Evolutionary conservation across 129 eudicot species (phyloP).

Genomic region (Rutidosis leptorrhynchoides): DNA sequence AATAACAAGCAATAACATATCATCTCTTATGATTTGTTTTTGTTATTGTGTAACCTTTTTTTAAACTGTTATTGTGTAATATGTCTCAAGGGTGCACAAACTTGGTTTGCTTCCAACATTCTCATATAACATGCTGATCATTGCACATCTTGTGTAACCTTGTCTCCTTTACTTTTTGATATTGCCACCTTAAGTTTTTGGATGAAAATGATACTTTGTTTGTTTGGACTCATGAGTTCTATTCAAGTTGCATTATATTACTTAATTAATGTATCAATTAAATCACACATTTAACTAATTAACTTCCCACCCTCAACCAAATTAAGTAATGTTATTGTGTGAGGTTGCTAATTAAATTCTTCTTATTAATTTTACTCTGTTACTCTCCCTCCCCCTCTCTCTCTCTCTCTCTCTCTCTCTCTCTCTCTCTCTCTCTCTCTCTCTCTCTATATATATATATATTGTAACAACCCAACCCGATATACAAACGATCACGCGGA

Average conservation of each 20-base stretch:
- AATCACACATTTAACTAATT: neutral
- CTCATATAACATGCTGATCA: slow-evolving; percentile 36
- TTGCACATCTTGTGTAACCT: slow-evolving; percentile 35
- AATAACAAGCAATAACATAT: neutral
- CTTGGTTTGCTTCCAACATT: slow-evolving; percentile 33
- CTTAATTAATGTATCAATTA: neutral
- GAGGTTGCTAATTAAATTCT: too few species aligned
- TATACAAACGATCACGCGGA: too few species aligned
- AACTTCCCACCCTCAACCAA: too few species aligned
- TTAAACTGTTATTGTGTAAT: too few species aligned
- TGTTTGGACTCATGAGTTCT: neutral
- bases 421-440: too few species aligned
- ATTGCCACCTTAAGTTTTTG: slow-evolving; percentile 27
- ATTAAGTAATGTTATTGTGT: too few species aligned
- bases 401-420: too few species aligned
- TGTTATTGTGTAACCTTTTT: too few species aligned
- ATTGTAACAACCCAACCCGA: too few species aligned
- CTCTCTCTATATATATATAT: too few species aligned
- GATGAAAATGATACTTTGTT: slow-evolving; percentile 12
- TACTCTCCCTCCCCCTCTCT: too few species aligned
- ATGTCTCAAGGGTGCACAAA: slow-evolving; percentile 32
- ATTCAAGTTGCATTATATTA: neutral
- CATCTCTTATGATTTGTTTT: neutral
- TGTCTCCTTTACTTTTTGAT: slow-evolving; percentile 29
- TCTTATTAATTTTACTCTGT: too few species aligned